Evolutionary conservation across 345 rosid species (phyloP).

Genomic region (Ceriops zippeliana): DNA sequence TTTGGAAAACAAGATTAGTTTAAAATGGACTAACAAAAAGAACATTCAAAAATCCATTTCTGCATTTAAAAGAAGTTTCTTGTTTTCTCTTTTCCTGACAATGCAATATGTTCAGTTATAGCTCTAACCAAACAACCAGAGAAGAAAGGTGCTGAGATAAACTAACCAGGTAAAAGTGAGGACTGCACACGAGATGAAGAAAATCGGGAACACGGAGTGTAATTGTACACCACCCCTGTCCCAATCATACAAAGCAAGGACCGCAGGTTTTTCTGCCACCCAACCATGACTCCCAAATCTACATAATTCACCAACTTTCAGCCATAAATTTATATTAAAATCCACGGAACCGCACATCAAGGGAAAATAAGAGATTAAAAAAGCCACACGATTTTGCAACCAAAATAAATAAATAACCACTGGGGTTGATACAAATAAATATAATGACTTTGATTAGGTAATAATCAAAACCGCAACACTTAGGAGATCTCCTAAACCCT

Average conservation of each 20-base stretch:
- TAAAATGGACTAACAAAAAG: neutral
- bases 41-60: neutral
- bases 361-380: too few relatives aligned
- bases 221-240: conserved; percentile 34
- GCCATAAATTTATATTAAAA: too few relatives aligned
- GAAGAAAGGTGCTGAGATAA: neutral
- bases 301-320: too few relatives aligned
- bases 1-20: neutral
- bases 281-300: conserved; percentile 43
- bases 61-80: neutral
- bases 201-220: conserved; percentile 28
- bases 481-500: too few relatives aligned
- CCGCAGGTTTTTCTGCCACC: conserved; percentile 72
- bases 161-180: conserved; percentile 35
- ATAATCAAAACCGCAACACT: too few relatives aligned
- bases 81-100: neutral
- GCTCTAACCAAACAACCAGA: neutral
- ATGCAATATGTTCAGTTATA: neutral
- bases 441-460: too few relatives aligned
- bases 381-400: too few relatives aligned
- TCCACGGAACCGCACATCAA: too few relatives aligned
- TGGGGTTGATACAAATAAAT: too few relatives aligned
- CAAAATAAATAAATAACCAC: too few relatives aligned
- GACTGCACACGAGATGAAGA: conserved; percentile 25
- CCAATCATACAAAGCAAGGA: conserved; percentile 42